phyloP scores from a whole-genome alignment of 805 yeast genomes.

The Metschnikowia proteae region DNA sequence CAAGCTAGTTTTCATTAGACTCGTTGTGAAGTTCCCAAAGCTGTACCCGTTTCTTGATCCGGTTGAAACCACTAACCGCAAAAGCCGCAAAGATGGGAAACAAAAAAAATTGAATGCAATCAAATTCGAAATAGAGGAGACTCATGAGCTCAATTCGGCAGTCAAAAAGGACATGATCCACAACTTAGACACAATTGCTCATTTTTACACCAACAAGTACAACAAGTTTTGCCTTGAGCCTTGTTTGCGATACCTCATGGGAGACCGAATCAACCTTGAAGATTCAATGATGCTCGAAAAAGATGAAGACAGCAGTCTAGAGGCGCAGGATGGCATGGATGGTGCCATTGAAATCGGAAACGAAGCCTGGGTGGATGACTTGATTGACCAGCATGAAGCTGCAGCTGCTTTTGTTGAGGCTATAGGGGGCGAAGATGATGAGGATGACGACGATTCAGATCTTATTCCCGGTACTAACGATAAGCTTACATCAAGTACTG shows the following conservation, averaged over 20 bases:
- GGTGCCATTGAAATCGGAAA: slow-evolving; percentile 32
- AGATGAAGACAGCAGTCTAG: slow-evolving; percentile 22
- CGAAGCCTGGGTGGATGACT: slow-evolving; percentile 43
- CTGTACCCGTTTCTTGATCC: slow-evolving; percentile 67
- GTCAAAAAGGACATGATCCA: slow-evolving; percentile 49
- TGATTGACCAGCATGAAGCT: slow-evolving; percentile 35
- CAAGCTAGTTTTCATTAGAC: slow-evolving; percentile 58
- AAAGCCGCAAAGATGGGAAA: slow-evolving; percentile 4
- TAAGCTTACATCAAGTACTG: slow-evolving; percentile 7
- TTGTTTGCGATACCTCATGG: slow-evolving; percentile 70
- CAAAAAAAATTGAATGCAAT: slow-evolving; percentile 22
- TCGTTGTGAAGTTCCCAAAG: slow-evolving; percentile 66
- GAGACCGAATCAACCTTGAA: slow-evolving; percentile 59
- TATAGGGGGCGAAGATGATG: slow-evolving; percentile 25
- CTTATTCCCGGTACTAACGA: slow-evolving; percentile 43
- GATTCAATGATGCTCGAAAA: slow-evolving; percentile 29
- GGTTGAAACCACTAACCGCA: slow-evolving; percentile 4
- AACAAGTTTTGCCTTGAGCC: slow-evolving; percentile 75
- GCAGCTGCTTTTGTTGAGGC: slow-evolving; percentile 17
- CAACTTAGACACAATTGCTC: slow-evolving; percentile 53
- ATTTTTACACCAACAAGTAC: slow-evolving; percentile 48
- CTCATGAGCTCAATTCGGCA: slow-evolving; percentile 56
- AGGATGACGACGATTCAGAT: slow-evolving; percentile 23
- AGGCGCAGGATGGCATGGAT: slow-evolving; percentile 17
- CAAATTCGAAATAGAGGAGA: slow-evolving; percentile 69